A percentile compares a stretch with the other conserved stretches of the same genome.
These are phyloP conservation scores for Pilasporangium apinafurcum DNA, from an alignment of 352 stramenopile species.

Conservation along the genomic window DNA sequence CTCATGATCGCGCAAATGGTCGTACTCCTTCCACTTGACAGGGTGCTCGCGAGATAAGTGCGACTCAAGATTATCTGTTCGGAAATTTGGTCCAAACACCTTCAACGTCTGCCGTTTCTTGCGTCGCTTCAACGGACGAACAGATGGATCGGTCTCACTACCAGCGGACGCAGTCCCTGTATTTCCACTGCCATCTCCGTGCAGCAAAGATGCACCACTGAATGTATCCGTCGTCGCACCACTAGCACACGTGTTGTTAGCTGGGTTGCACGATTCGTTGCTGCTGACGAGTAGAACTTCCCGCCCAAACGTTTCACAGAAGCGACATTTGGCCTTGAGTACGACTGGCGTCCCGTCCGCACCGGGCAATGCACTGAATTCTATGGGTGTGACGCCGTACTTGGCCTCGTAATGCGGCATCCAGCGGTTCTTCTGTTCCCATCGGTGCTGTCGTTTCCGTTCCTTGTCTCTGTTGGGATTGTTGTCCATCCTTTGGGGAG, in stretches of 20 bases:
- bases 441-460: constrained; percentile 49
- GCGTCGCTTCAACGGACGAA: constrained; percentile 19
- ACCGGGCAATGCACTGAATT: constrained; percentile 13
- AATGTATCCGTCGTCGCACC: background rate
- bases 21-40: constrained; percentile 41
- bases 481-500: no score
- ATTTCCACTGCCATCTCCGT: background rate
- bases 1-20: constrained; percentile 31
- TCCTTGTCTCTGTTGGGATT: no score
- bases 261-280: background rate
- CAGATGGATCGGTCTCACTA: no score
- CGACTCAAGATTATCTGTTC: constrained; percentile 50
- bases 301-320: constrained; percentile 49
- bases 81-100: constrained; percentile 50
- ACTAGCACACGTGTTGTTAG: background rate
- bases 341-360: constrained; percentile 17
- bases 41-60: constrained; percentile 44
- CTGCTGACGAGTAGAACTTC: constrained; percentile 10
- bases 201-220: background rate
- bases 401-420: constrained; percentile 57
- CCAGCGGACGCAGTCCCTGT: background rate
- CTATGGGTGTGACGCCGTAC: constrained; percentile 46
- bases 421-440: constrained; percentile 62
- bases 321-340: constrained; percentile 48
- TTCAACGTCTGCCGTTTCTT: constrained; percentile 62